These are phyloP conservation scores for Potentilla sterilis DNA, from an alignment of 306 rosid species.

Conservation along the genomic window DNA sequence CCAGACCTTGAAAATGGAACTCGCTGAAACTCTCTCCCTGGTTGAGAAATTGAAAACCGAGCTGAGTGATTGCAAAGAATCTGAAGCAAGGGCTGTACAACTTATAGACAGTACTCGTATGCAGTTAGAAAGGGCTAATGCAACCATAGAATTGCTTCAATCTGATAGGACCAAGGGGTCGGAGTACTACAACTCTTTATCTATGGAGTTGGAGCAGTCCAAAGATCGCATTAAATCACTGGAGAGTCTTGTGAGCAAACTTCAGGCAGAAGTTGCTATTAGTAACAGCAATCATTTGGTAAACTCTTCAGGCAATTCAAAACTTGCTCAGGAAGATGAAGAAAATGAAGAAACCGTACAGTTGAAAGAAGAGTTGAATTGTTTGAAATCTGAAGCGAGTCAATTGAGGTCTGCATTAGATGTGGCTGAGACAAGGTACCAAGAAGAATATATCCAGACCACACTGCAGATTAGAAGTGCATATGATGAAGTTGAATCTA, in stretches of 20 bases:
- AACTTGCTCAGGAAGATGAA: conserved; percentile 28
- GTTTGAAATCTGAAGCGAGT: conserved; percentile 55
- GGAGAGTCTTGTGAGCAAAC: conserved; percentile 61
- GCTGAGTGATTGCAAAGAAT: conserved; percentile 54
- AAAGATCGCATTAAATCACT: conserved; percentile 55
- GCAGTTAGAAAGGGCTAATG: conserved; percentile 63
- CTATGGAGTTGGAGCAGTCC: conserved; percentile 73
- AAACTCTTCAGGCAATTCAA: conserved; percentile 31
- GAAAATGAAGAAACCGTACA: conserved; percentile 45
- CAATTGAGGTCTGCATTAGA: conserved; percentile 69
- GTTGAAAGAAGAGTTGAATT: conserved; percentile 54
- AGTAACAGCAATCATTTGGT: conserved; percentile 22
- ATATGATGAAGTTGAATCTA: conserved; percentile 59
- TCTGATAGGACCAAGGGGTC: conserved; percentile 46
- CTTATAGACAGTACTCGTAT: conserved; percentile 46
- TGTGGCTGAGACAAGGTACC: conserved; percentile 71
- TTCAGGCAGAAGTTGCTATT: conserved; percentile 45
- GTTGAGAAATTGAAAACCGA: conserved; percentile 65
- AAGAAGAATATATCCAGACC: conserved; percentile 77
- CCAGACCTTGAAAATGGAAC: conserved; percentile 58
- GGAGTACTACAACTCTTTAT: conserved; percentile 46
- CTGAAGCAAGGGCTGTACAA: conserved; percentile 60
- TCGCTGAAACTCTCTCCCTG: conserved; percentile 52
- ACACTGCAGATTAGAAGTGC: conserved; percentile 77
- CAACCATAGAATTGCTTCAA: conserved; percentile 47